Evolutionary conservation across 306 rosid species (phyloP).

Genomic region (Glycine latifolia): DNA sequence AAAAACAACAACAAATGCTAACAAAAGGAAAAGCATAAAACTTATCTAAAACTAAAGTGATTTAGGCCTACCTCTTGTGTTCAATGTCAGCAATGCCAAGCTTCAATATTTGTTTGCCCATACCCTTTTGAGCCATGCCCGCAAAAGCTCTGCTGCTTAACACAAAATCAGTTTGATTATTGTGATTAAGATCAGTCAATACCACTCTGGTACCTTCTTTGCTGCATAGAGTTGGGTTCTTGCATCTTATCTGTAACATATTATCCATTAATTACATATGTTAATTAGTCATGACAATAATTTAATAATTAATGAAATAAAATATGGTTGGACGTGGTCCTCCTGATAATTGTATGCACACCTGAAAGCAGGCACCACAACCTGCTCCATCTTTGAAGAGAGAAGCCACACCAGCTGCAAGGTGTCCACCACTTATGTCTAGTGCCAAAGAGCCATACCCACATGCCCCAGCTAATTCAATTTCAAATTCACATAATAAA

Average conservation of each 20-base stretch:
- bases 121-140: constrained; percentile 71
- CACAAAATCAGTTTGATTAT: constrained; percentile 73
- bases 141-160: constrained; percentile 74
- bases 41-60: too few relatives aligned
- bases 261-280: too few relatives aligned
- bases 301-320: too few relatives aligned
- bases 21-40: too few relatives aligned
- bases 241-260: constrained; percentile 70
- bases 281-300: too few relatives aligned
- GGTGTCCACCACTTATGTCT: constrained; percentile 59
- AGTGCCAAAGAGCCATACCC: constrained; percentile 79
- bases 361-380: constrained; percentile 88
- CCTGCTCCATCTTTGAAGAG: constrained; percentile 80
- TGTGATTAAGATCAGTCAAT: constrained; percentile 71
- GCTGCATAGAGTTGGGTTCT: constrained; percentile 58
- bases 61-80: constrained; percentile 68
- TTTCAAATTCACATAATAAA: too few relatives aligned
- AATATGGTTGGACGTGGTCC: too few relatives aligned
- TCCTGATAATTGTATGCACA: too few relatives aligned
- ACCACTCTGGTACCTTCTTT: constrained; percentile 67
- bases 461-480: constrained; percentile 78
- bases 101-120: constrained; percentile 54
- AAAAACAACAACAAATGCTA: too few relatives aligned
- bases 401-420: constrained; percentile 74
- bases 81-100: constrained; percentile 80